phyloP scores from a whole-genome alignment of 129 eudicot species.

The Daucus carota region DNA sequence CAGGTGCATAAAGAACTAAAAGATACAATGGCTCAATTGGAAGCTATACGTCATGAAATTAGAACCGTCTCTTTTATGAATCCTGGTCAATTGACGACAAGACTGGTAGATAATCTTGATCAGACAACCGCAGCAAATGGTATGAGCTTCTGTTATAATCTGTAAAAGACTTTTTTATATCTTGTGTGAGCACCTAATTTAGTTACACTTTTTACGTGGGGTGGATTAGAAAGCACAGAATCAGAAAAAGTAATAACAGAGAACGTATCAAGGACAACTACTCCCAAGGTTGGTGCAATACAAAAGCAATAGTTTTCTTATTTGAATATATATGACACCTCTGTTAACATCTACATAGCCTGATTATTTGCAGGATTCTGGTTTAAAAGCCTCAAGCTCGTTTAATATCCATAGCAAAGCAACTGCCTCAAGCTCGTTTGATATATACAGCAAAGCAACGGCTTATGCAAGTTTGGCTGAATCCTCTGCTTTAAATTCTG shows the following conservation, averaged over 20 bases:
- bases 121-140: conserved; percentile 31
- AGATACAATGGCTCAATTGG: conserved; percentile 86
- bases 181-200: conserved; percentile 10
- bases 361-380: conserved; percentile 36
- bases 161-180: not conserved
- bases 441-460: conserved; percentile 71
- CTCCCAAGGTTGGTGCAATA: conserved; percentile 24
- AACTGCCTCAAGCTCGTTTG: conserved; percentile 28
- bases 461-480: conserved; percentile 64
- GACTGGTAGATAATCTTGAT: conserved; percentile 47
- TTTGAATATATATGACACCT: not conserved
- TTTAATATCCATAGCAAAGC: conserved; percentile 61
- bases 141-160: conserved; percentile 9
- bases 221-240: conserved; percentile 28
- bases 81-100: conserved; percentile 67
- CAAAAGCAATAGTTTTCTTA: not conserved
- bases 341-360: not conserved
- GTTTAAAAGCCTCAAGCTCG: conserved; percentile 24
- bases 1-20: conserved; percentile 93
- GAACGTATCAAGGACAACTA: conserved; percentile 9
- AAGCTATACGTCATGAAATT: conserved; percentile 84
- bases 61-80: conserved; percentile 64
- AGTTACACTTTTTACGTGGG: conserved; percentile 4
- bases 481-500: conserved; percentile 34
- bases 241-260: conserved; percentile 23